Evolutionary conservation across 306 rosid species (phyloP).

Genomic region (Sphenostylis stenocarpa): DNA sequence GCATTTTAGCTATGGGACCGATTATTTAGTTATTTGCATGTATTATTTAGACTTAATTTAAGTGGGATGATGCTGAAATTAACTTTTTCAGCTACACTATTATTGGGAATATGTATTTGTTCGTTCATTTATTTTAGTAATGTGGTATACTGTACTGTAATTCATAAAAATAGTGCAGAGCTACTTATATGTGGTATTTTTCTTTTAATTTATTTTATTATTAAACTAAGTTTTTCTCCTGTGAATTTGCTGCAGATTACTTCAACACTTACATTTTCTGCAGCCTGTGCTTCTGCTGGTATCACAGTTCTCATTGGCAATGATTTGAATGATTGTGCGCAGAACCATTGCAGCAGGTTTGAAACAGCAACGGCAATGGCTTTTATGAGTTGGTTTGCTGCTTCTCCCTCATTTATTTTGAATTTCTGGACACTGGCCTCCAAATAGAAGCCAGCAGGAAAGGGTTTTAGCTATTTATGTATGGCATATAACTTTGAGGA

Average conservation of each 20-base stretch:
- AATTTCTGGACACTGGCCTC: conserved; percentile 68
- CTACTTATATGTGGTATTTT: background rate
- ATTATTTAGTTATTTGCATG: conserved; percentile 3
- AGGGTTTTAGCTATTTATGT: background rate
- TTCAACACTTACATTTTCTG: conserved; percentile 60
- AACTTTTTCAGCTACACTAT: background rate
- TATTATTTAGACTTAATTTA: background rate
- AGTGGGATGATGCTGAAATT: background rate
- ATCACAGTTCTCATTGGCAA: conserved; percentile 60
- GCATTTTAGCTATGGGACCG: background rate
- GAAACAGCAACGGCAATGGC: conserved; percentile 66
- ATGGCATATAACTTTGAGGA: conserved; percentile 11
- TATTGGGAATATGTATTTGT: background rate
- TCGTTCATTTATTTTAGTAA: background rate
- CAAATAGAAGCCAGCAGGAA: conserved; percentile 34
- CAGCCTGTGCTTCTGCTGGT: conserved; percentile 66
- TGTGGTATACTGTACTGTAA: background rate
- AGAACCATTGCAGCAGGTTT: conserved; percentile 54
- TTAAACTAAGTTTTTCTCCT: conserved; percentile 10
- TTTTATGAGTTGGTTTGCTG: conserved; percentile 63
- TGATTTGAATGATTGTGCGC: conserved; percentile 52
- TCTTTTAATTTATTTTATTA: background rate
- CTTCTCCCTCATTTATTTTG: conserved; percentile 55
- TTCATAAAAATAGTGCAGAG: background rate
- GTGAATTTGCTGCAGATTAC: conserved; percentile 48